These are phyloP conservation scores for Leucosporidium yakuticum DNA, from an alignment of 768 basidiomycete genomes.

Conservation along the genomic window DNA sequence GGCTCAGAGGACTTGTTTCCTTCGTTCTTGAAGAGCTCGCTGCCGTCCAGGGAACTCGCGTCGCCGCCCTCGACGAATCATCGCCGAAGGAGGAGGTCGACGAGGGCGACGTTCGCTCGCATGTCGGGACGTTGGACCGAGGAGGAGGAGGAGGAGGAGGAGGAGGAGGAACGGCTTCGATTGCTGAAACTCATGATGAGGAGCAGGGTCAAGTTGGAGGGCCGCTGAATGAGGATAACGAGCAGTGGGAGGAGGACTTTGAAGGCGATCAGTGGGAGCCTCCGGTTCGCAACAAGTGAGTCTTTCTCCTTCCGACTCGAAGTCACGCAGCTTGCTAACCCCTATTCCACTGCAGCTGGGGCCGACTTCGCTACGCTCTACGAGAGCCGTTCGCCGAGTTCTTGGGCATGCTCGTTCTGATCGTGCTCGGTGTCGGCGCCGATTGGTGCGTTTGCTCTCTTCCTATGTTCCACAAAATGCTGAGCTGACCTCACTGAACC, in stretches of 20 bases:
- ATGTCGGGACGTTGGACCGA: neutral
- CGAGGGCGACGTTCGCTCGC: neutral
- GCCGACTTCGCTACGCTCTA: conserved; percentile 19
- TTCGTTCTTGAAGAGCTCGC: too few species aligned
- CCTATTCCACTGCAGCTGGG: neutral
- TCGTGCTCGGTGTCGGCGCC: conserved; percentile 24
- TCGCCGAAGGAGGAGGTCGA: neutral
- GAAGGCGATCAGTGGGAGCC: neutral
- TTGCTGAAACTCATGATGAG: neutral
- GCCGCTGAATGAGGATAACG: conserved; percentile 11
- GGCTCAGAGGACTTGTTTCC: too few species aligned
- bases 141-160: too few species aligned
- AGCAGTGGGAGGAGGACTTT: conserved; percentile 19
- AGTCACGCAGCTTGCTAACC: too few species aligned
- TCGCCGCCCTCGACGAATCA: neutral
- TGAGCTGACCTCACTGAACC: neutral
- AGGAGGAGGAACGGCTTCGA: neutral
- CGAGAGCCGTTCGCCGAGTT: conserved; percentile 32
- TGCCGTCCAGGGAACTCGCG: too few species aligned
- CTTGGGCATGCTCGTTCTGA: conserved; percentile 13
- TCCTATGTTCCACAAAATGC: too few species aligned
- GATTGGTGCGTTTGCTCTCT: neutral
- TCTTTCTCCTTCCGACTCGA: too few species aligned
- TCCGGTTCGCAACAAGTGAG: conserved; percentile 23
- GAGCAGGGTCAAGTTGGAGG: conserved; percentile 12